Base-by-base conservation (phyloP, 768 basidiomycete genomes). In the Dendrothele bispora region DNA sequence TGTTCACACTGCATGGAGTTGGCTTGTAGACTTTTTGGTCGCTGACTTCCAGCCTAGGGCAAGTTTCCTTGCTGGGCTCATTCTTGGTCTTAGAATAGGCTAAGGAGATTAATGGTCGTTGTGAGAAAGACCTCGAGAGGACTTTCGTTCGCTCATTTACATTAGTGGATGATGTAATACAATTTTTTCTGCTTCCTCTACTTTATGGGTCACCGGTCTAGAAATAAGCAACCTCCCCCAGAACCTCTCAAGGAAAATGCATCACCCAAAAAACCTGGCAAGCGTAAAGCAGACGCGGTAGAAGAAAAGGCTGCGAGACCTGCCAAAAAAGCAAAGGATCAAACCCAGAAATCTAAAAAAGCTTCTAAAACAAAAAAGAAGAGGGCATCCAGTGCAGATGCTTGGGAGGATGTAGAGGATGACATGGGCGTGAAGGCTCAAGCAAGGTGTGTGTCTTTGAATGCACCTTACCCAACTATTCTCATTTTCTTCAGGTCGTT, bases 1-100 rank as follows among this genome's bases (percentile, higher is more conserved):
- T 3, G 64, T 91, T 44, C 62, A 63, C 17, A 78, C 83, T 2
- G 59, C 88, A 21, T 91, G 87, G 79, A 74, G 61, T 30, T 83
- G 84, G 78, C 55, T 84, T 20, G 64, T 88, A 20, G 73, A 91
- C 65, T 97, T 98, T 70, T 68, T 98, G 64, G 90, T 88, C 0
- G 89, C 93, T 6, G 91, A 97, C 62, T 95, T 98, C 67, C 95
- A 93, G 60, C 88, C 86, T 36, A 72, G 94, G 52, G 94, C 93
- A 2, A 85, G 88, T 12, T 97, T 97, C 67, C 57, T 93, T 27
- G 91, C 84, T 4, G 95, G 95, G 7, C 74, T 97, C 49, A 77
- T 72, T 1, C 70, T 98, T 24, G 95, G 95, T 8, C 56, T 98
- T 40, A 75, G 93, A 42, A 64, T 97, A 17, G 93, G 94, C 44